Base-by-base conservation (phyloP, 495 filamentous ascomycete genomes). In the Viridothelium virens region DNA sequence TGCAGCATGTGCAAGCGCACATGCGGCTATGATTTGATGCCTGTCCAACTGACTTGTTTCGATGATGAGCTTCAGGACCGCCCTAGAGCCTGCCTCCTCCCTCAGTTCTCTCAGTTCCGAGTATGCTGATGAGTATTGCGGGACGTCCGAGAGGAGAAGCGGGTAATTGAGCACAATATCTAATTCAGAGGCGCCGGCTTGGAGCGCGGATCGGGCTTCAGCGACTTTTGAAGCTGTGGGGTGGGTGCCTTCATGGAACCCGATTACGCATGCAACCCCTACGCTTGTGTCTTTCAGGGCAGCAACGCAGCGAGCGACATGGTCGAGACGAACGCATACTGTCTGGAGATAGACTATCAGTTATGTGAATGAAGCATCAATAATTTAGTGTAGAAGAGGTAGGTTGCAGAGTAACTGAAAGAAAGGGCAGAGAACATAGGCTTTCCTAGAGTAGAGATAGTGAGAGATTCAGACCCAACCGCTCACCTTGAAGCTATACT, bases 141-240 rank as follows among this genome's bases (percentile, higher is more conserved):
- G 66, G 39, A 69, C 68, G 7, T 71, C 68, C 5, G 70, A 70
- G 66, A 84, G 83, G 31, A 89, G 75, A 9, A 81, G 75, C 3
- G 75, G 74, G 68, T 85, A 82, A 62, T 88, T 85, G 63, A 89
- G 78, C 12, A 90, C 87, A 80, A 88, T 84, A 70, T 90, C 87
- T 16, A 89, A 77, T 70, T 90, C 87, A 0, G 69, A 74, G 3
- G 87, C 87, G 11, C 87, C 87, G 7, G 79, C 76, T 31, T 68
- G 70, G 61, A 88, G 74, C 5, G 87, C 87, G n/a, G 78, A 74
- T 44, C 74, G 73, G 1, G 86, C 82, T 71, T 89, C 86, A 34
- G 31, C 53, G 53, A 59, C 2, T 14, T 59, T 74, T 76, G 63
- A n/a, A 6, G 38, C 48, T 3, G 38, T 61, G 37, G 68, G 31